Evolutionary conservation across 164 flowering plant genomes (phyloP), one percentile per base, ranked within the genome.

Genomic region (Berberis thunbergii): DNA sequence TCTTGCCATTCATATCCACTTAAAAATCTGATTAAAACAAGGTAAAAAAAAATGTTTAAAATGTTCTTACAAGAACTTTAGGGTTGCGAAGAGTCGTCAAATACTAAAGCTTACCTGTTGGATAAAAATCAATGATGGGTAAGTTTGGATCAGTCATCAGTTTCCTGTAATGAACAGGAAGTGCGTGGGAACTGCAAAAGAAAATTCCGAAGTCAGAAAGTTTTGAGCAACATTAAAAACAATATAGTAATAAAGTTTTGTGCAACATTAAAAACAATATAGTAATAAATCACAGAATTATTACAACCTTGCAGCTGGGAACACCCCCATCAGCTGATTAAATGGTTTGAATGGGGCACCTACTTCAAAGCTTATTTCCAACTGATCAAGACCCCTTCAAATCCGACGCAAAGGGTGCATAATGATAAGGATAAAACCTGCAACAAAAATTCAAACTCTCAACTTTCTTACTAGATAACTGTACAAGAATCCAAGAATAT

Each of bases 261-360:
- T 26, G 26, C 26, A 26, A 26, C 26, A 26, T 26, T 26, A 12
- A 41, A 44, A 54, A 74, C 26, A 26, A 26, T 26, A 26, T 26
- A 26, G 26, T 26, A 40, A 57, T 41, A 66, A n/a, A 49, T 12
- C 45, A n/a, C 48, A 6, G 49, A 48, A 68, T 6, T 0, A 53
- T 26, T 43, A 41, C 66, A 65, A 94, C 99, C 99, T 94, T 71
- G 99, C 97, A 66, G 97, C 99, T 50, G 99, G 99, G 26, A 26
- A 26, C 26, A 26, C 26, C 26, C 26, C 26, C 26, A 26, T 26
- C 26, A 26, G 26, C 26, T 94, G 99, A 79, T 86, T 81, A 69
- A 94, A 91, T 60, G 99, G 99, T 69, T 86, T 94, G 71, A 94
- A 94, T 7, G 99, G 99, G 61, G 91, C 50, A 49, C 99, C 99